Conservation (phyloP, 1,284 basidiomycete species). For the Peniophora sp. region DNA sequence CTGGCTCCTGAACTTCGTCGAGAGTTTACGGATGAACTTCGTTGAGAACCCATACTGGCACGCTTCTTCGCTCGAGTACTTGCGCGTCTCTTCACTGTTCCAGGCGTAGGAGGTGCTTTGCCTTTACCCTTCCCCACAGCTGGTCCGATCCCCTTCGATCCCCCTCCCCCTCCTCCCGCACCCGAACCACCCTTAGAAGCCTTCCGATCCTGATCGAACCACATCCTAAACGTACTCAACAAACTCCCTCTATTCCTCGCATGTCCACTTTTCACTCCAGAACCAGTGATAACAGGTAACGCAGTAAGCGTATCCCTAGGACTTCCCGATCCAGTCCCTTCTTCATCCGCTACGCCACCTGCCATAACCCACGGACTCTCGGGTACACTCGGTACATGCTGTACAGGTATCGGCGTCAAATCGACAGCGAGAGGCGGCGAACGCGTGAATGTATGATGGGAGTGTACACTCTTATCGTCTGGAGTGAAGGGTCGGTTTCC, state of each 20-base stretch:
- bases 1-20: too few relatives aligned
- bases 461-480: background rate
- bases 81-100: constrained; percentile 21
- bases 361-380: constrained; percentile 71
- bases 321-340: constrained; percentile 45
- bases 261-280: constrained; percentile 24
- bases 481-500: background rate
- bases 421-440: constrained; percentile 38
- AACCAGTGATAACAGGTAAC: constrained; percentile 44
- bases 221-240: constrained; percentile 63
- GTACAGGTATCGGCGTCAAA: constrained; percentile 30
- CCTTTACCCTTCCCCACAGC: constrained; percentile 31
- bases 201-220: constrained; percentile 77
- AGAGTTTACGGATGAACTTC: too few relatives aligned
- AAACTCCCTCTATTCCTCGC: constrained; percentile 60
- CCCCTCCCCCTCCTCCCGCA: constrained; percentile 12
- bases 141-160: constrained; percentile 6
- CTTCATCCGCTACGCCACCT: constrained; percentile 23
- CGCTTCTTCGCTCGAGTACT: constrained; percentile 52
- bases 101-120: too few relatives aligned
- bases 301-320: constrained; percentile 46
- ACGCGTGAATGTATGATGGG: constrained; percentile 55
- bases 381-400: constrained; percentile 29
- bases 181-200: constrained; percentile 47
- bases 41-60: constrained; percentile 60